phyloP scores from a whole-genome alignment of 2,329 filamentous ascomycete genomes.

The Alternaria gansuensis region DNA sequence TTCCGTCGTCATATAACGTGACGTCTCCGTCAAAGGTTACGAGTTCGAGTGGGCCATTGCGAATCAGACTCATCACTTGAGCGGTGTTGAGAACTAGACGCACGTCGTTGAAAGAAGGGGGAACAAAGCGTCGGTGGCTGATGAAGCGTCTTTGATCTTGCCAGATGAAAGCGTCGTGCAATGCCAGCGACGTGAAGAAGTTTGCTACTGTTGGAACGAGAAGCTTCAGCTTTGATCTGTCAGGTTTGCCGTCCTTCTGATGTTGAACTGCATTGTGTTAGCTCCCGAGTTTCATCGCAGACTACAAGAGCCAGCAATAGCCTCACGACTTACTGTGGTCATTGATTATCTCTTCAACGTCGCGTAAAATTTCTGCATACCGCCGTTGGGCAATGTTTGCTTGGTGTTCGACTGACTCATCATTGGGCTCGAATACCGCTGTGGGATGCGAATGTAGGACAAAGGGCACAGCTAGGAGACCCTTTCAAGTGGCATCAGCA shows the following conservation, averaged over 20 bases:
- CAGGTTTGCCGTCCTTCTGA: conserved; percentile 69
- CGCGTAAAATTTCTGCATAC: conserved; percentile 93
- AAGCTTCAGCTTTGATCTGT: conserved; percentile 89
- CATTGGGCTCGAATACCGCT: conserved; percentile 77
- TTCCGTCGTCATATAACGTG: conserved; percentile 85
- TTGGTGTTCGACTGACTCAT: conserved; percentile 72
- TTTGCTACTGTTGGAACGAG: conserved; percentile 90
- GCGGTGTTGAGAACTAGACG: conserved; percentile 93
- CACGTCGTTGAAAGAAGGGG: conserved; percentile 96
- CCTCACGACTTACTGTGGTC: conserved; percentile 75
- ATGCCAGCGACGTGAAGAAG: conserved; percentile 88
- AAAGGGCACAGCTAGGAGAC: conserved; percentile 89
- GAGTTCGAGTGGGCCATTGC: conserved; percentile 75
- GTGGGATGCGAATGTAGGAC: conserved; percentile 96
- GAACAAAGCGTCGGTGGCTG: conserved; percentile 88
- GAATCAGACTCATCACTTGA: conserved; percentile 89
- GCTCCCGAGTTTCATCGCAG: neutral
- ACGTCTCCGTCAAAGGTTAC: conserved; percentile 98
- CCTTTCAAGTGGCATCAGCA: conserved; percentile 27
- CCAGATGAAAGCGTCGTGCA: conserved; percentile 90
- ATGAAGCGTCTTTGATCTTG: conserved; percentile 89
- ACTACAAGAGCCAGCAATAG: neutral
- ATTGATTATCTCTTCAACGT: conserved; percentile 89
- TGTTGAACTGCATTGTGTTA: conserved; percentile 67
- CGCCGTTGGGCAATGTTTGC: conserved; percentile 82